Base-by-base conservation (phyloP, 1,139 yeast genomes). In the Blastobotrys niveus region DNA sequence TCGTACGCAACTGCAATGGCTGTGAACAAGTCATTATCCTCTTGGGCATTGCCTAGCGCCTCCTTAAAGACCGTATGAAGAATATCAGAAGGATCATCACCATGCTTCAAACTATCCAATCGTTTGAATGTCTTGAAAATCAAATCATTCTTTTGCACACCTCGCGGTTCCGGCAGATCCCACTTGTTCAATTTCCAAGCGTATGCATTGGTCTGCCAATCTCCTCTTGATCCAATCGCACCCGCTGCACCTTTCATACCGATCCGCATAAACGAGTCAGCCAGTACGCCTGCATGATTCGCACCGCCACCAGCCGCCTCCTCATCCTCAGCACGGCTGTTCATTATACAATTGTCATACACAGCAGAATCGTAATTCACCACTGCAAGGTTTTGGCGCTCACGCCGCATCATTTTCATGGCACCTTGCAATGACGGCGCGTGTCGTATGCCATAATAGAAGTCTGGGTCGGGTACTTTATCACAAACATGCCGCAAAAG, bases 101-200 rank as follows among this genome's bases (percentile, higher is more conserved):
- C 25, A 3, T 19, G 19, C 12, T 8, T 20, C 9, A 15, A 4
- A 9, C 5, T 4, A 5, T 12, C 34, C 3, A 18, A n/a, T 34
- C 59, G 60, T 46, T 74, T 79, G 49, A 80, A 63, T 1, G 72
- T 62, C 15, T 66, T 67, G 55, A 77, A 82, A 10, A 76, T 64
- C 5, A 65, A 59, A 38, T 71, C 73, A 45, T 74, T 70, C 39
- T 70, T 73, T 2, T 62, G 60, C 8, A 14, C 19, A 3, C 27
- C 42, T 0, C 41, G 38, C 0, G 72, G 59, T 0, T 48, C 54
- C 0, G 91, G 84, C 4, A 81, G 48, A 46, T 80, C 82, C 95
- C 95, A 86, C 42, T 74, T 71, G 43, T 72, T 74, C 31, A 85
- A 63, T 56, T 81, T 82, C 94, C 94, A 85, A 38, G 34, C 37